These are phyloP conservation scores for Solanum dulcamara DNA, from an alignment of 257 asterid species.

Conservation along the genomic window DNA sequence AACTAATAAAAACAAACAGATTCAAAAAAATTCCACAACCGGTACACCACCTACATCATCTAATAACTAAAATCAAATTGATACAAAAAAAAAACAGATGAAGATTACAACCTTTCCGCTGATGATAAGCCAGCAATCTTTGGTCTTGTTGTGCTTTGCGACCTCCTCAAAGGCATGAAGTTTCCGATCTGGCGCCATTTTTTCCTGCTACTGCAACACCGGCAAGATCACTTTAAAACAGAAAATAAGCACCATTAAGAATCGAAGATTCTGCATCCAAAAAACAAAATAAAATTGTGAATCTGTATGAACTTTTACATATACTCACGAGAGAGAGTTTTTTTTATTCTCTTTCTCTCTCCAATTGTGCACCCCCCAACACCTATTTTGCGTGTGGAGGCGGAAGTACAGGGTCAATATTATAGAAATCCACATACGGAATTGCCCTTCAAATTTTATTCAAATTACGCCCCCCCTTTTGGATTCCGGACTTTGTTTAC, in stretches of 20 bases:
- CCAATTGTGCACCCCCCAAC: not conserved
- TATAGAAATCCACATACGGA: not conserved
- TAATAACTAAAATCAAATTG: not conserved
- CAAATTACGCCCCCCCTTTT: not conserved
- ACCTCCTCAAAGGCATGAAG: conserved; percentile 56
- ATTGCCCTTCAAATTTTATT: not conserved
- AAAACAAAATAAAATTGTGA: not conserved
- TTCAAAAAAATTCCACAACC: not conserved
- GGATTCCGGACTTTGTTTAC: not conserved
- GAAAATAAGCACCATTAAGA: not conserved
- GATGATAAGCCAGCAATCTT: conserved; percentile 87
- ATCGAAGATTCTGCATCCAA: not conserved
- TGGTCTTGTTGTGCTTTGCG: conserved; percentile 54
- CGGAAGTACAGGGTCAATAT: not conserved
- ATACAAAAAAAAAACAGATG: not conserved
- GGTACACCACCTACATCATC: not conserved
- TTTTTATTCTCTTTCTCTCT: not conserved
- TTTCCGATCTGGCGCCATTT: conserved; percentile 58
- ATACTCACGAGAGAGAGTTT: not conserved
- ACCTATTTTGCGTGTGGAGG: not conserved
- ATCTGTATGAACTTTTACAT: not conserved
- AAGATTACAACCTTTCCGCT: conserved; percentile 63
- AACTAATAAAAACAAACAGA: not conserved
- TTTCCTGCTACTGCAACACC: not conserved
- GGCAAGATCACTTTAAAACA: not conserved